phyloP scores from a whole-genome alignment of 345 rosid species.

The Gossypium bickii region DNA sequence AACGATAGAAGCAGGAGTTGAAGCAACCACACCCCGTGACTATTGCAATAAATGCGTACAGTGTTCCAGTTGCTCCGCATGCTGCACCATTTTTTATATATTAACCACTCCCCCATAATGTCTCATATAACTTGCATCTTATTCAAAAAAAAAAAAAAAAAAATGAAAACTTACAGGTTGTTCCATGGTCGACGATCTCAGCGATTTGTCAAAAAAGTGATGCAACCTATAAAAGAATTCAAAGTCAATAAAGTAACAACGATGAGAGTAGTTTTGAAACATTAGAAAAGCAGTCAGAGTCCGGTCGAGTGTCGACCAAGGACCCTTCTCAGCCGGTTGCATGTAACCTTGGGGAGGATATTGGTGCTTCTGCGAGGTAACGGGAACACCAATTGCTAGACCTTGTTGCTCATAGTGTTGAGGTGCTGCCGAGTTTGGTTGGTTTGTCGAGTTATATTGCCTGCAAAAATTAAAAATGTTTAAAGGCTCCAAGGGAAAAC shows the following conservation, averaged over 20 bases:
- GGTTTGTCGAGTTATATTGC: not conserved
- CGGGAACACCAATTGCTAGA: not conserved
- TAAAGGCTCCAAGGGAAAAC: not conserved
- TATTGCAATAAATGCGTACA: not conserved
- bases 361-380: not conserved
- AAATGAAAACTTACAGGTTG: constrained; percentile 20
- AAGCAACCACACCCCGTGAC: constrained; percentile 18
- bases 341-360: not conserved
- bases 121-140: too few relatives aligned
- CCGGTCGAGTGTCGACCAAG: not conserved
- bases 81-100: constrained; percentile 19
- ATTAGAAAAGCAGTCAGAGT: constrained; percentile 6
- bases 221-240: constrained; percentile 22
- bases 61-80: constrained; percentile 25
- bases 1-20: constrained; percentile 24
- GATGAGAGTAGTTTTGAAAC: not conserved
- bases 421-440: too few relatives aligned
- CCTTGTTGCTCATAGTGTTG: not conserved
- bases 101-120: too few relatives aligned
- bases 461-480: too few relatives aligned
- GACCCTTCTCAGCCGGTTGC: not conserved
- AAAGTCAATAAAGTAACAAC: not conserved
- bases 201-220: constrained; percentile 39
- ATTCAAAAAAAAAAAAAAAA: not conserved
- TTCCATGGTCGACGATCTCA: constrained; percentile 33